phyloP scores from a whole-genome alignment of 2,329 filamentous ascomycete species.

The Colletotrichum tanaceti region DNA sequence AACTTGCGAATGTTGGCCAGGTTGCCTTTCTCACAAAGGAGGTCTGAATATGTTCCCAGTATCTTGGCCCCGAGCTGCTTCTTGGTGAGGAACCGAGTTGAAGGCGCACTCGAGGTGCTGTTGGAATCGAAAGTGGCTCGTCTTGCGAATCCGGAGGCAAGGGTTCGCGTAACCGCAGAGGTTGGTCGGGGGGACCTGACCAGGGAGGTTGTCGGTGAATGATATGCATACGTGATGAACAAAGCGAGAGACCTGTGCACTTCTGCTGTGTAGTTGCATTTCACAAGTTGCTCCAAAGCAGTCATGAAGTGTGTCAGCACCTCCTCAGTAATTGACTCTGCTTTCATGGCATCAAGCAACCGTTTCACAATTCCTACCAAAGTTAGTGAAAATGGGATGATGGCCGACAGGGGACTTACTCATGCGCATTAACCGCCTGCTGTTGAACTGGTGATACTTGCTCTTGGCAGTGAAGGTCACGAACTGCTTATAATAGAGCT shows the following conservation, averaged over 20 bases:
- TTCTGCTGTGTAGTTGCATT: conserved; percentile 84
- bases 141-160: conserved; percentile 54
- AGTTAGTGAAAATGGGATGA: conserved; percentile 36
- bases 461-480: conserved; percentile 88
- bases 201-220: conserved; percentile 64
- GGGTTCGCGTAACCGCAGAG: conserved; percentile 54
- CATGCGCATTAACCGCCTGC: conserved; percentile 87
- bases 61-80: conserved; percentile 80
- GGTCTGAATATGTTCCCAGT: conserved; percentile 79
- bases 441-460: conserved; percentile 93
- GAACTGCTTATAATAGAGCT: conserved; percentile 94
- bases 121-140: conserved; percentile 53
- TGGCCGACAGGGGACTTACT: conserved; percentile 65
- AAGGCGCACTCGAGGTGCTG: conserved; percentile 45
- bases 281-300: conserved; percentile 83
- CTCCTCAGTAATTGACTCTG: conserved; percentile 78
- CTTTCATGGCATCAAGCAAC: conserved; percentile 89
- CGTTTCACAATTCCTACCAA: conserved; percentile 84
- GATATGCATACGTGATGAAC: conserved; percentile 92
- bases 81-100: conserved; percentile 64
- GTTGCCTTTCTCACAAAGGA: conserved; percentile 81
- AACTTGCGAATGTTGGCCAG: conserved; percentile 82
- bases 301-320: conserved; percentile 81
- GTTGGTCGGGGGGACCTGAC: conserved; percentile 64
- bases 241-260: conserved; percentile 87